Evolutionary conservation across 169 alveolate genomes (phyloP), one percentile per base, ranked within the genome.

Genomic region (Haemoproteus tartakovskyi): DNA sequence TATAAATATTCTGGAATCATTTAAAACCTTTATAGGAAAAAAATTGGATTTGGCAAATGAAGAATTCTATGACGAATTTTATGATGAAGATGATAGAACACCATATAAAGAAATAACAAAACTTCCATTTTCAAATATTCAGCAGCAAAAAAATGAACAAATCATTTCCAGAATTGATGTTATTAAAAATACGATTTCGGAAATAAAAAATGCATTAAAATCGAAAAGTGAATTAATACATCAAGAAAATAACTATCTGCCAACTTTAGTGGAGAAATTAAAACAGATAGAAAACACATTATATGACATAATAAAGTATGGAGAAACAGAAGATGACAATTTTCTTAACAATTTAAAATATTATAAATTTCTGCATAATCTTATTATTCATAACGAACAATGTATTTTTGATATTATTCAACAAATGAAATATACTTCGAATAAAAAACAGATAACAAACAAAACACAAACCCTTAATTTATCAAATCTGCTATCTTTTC

Each of bases 11-110:
- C 37, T 56, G 8, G 18, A 5, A 26, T 48, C 84, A 2, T 74
- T 74, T 74, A 74, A 57, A 45, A 37, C 11, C n/a, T 74, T 74
- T 26, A 36, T 27, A 43, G 84, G 84, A 33, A 74, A 74, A 18
- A 41, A 47, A 27, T 43, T 74, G 22, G 4, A 14, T 26, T 8
- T 43, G 5, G 14, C 5, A 6, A 33, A 33, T 33, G 9, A 33
- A 6, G 43, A 33, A 33, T 5, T 33, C 5, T 33, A 33, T 33
- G 9, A 33, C 9, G 9, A 33, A 6, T 33, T 9, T 33, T 33
- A 33, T 33, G 43, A 33, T 6, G 14, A 33, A 6, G 9, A 5
- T 33, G 43, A 6, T 33, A 33, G 14, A 6, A 33, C 9, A 6
- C 43, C 5, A 6, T 6, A 33, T 33, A 33, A 33, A 33, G 9